Evolutionary conservation across 768 basidiomycete species (phyloP), one percentile per base, ranked within the genome.

Genomic region (Termitomyces sp.): DNA sequence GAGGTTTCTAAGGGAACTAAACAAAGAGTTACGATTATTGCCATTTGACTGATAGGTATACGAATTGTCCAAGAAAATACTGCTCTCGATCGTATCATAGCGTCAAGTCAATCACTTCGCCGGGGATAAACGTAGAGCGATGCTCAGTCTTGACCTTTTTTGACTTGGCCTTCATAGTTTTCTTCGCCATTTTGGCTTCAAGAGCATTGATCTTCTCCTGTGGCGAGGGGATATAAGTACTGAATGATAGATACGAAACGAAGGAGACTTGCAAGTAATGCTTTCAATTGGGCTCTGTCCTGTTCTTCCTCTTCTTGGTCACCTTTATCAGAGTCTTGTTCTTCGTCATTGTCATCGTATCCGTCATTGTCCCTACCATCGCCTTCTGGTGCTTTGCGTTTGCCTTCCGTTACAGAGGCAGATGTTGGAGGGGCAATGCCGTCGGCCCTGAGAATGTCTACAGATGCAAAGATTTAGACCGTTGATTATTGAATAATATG

Each of bases 51-150:
- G 51, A 26, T 3, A 16, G 36, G 36, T 38, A 52, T 52, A 18
- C 1, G 6, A 10, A n/a, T 28, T 1, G 20, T 40, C n/a, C 52
- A 14, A 13, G n/a, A 51, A 38, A 18, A n/a, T 42, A 52, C 36
- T 28, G 10, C 18, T 28, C 12, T 28, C 10, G 24, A 36, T 9
- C 18, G 26, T 28, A 56, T 55, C 5, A 54, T 46, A 57, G 40
- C 6, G 66, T 65, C 26, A 69, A 51, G 48, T 69, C 63, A 35
- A 69, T 69, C 20, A 67, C 48, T 42, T 67, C 65, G 14, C 57
- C 64, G 0, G 54, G 45, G 44, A 54, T 24, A 13, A 63, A 54
- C 22, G 46, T 44, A 20, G 59, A 30, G 7, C 55, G 46, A 8
- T 46, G 48, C 53, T 67, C 67, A 40, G 60, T 58, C 49, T 58